phyloP scores from a whole-genome alignment of 768 basidiomycete species.

The Suillus bovinus region DNA sequence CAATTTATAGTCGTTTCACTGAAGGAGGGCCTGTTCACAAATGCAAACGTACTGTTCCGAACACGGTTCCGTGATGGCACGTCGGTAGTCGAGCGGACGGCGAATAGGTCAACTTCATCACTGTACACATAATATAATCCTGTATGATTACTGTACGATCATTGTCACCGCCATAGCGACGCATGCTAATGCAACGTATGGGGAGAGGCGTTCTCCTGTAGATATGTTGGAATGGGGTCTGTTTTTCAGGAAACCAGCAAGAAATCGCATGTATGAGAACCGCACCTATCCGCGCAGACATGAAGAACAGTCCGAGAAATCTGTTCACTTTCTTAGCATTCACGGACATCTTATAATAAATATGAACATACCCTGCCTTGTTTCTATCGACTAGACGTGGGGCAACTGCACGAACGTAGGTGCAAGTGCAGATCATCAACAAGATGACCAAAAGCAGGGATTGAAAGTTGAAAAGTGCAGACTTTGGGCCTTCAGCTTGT shows the following conservation, averaged over 20 bases:
- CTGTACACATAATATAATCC: conserved; percentile 30
- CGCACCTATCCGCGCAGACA: conserved; percentile 90
- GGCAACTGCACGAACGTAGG: conserved; percentile 88
- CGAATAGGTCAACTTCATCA: conserved; percentile 57
- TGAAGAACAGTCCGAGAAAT: conserved; percentile 91
- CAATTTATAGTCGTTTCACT: conserved; percentile 98
- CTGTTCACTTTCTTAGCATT: conserved; percentile 40
- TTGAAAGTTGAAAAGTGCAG: conserved; percentile 98
- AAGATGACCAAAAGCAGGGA: conserved; percentile 92
- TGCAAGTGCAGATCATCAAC: conserved; percentile 94
- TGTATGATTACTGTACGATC: conserved; percentile 39
- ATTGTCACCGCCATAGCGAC: conserved; percentile 88
- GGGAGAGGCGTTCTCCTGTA: conserved; percentile 90
- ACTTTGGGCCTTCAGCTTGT: conserved; percentile 41
- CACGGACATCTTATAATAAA: background rate
- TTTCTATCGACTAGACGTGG: conserved; percentile 92
- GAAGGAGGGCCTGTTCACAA: conserved; percentile 96
- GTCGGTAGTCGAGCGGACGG: conserved; percentile 82
- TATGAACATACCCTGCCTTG: conserved; percentile 76
- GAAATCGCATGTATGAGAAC: conserved; percentile 21
- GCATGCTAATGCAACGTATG: conserved; percentile 93
- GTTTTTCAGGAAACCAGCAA: conserved; percentile 4
- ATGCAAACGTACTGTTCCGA: conserved; percentile 94
- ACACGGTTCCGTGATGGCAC: conserved; percentile 95
- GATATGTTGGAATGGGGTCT: background rate